Base-by-base conservation (phyloP, 495 filamentous ascomycete genomes). In the Penicillium atrosanguineum region DNA sequence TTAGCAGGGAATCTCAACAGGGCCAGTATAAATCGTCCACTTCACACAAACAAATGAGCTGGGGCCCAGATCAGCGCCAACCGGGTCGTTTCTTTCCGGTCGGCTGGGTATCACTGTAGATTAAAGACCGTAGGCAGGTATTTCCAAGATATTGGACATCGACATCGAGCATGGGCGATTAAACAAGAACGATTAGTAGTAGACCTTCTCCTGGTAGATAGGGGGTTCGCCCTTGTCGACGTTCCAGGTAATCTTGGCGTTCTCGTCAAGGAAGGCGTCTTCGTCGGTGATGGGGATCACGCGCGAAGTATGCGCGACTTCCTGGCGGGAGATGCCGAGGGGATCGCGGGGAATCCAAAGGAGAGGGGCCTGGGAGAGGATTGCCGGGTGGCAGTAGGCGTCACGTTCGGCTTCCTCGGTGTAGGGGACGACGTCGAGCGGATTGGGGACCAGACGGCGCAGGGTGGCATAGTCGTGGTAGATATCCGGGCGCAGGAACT, bases 281-380 rank as follows among this genome's bases (percentile, higher is more conserved):
- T 95, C 87, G 69, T 97, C 90, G 0, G 87, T 91, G 57, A 90
- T 91, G 4, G 83, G 79, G 44, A 96, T 87, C 38, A 88, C 85
- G 53, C 79, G 80, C 57, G 75, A 72, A 15, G 85, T 88, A 61
- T 91, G 86, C 16, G 73, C 73, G 43, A 91, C 74, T 75, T 96
- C 92, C 70, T 92, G 86, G 67, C 77, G 78, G 39, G 83, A 88
- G 38, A 96, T 78, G 44, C 92, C 92, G 51, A 86, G 74, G 1
- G 78, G 69, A 62, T 97, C 92, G 44, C 79, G 77, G 6, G 91
- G 89, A 51, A 97, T 86, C 92, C 92, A 96, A 25, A 97, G 76
- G 37, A 92, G 69, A 20, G 89, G 88, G 1, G 84, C 77, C 50
- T 73, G 64, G 9, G 83, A 76, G 9, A 61, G 82, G 52, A 95